Evolutionary conservation across 2,329 filamentous ascomycete species (phyloP).

Genomic region (Fusarium subtropicale): DNA sequence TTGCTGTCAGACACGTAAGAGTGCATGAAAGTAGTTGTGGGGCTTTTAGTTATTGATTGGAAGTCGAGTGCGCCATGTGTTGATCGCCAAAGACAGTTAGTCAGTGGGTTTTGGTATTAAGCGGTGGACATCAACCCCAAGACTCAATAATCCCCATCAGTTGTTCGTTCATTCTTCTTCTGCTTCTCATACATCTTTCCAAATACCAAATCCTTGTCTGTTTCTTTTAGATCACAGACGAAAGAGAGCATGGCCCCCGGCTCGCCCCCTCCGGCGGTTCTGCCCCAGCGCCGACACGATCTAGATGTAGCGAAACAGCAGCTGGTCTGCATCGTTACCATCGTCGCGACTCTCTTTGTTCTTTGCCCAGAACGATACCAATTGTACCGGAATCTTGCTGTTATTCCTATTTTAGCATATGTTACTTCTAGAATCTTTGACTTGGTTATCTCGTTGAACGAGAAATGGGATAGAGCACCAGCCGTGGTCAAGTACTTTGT

Average conservation of each 20-base stretch:
- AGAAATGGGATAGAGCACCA: conserved; percentile 23
- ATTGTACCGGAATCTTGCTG: conserved; percentile 21
- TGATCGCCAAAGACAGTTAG: neutral
- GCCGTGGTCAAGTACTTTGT: conserved; percentile 28
- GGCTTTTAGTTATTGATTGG: conserved; percentile 16
- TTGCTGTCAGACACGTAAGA: conserved; percentile 25
- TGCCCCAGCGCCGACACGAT: conserved; percentile 8
- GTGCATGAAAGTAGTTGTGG: conserved; percentile 14
- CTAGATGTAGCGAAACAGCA: conserved; percentile 22
- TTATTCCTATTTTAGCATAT: conserved; percentile 23
- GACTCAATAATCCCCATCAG: neutral
- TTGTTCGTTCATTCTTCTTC: neutral
- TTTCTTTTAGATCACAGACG: neutral
- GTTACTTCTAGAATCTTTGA: conserved; percentile 16
- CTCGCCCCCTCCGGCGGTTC: neutral
- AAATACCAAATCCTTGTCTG: fast-evolving
- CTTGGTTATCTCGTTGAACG: conserved; percentile 12
- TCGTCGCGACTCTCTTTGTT: conserved; percentile 10
- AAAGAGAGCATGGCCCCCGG: conserved; percentile 4
- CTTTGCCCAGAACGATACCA: conserved; percentile 23
- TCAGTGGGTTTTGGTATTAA: conserved; percentile 7
- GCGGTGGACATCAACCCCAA: conserved; percentile 6
- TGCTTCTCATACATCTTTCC: neutral
- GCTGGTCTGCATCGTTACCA: conserved; percentile 20
- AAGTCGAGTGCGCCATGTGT: conserved; percentile 9